A percentile compares a stretch with the other conserved stretches of the same genome.
phyloP scores from a whole-genome alignment of 768 basidiomycete genomes.

The Cyclocybe cylindracea region DNA sequence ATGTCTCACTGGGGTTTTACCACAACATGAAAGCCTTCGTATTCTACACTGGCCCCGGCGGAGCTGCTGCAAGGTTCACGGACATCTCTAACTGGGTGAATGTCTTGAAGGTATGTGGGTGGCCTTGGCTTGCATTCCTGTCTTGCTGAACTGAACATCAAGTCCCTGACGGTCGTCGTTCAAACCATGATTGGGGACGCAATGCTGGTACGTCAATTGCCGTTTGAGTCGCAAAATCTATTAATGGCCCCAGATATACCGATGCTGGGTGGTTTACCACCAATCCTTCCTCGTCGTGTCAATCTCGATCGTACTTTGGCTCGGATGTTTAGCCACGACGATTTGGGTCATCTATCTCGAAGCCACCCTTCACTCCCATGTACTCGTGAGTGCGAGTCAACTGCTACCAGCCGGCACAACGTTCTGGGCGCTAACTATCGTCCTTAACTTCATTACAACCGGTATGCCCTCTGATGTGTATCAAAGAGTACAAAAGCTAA shows the following conservation, averaged over 20 bases:
- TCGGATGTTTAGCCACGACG: background rate
- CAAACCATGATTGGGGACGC: constrained; percentile 18
- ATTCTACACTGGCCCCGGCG: constrained; percentile 6
- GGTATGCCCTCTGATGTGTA: constrained; percentile 5
- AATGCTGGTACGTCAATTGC: constrained; percentile 12
- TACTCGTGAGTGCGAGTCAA: constrained; percentile 9
- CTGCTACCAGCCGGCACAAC: constrained; percentile 7
- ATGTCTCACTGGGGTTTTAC: constrained; percentile 1
- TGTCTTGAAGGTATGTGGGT: constrained; percentile 12
- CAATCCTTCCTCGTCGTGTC: background rate
- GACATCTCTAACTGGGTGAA: constrained; percentile 14
- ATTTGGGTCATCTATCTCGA: constrained; percentile 11
- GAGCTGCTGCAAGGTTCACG: constrained; percentile 2
- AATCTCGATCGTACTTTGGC: constrained; percentile 10
- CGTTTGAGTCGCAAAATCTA: background rate
- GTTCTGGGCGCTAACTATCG: constrained; percentile 17
- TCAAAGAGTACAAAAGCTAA: background rate
- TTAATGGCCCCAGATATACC: background rate
- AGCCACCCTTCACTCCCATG: constrained; percentile 2
- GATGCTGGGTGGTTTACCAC: constrained; percentile 3
- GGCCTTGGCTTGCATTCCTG: background rate
- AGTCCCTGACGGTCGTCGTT: constrained; percentile 12
- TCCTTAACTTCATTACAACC: constrained; percentile 15
- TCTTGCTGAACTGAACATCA: background rate
- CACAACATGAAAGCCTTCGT: constrained; percentile 14